Base-by-base conservation (phyloP, 208 protist species). In the Crithidia thermophila region DNA sequence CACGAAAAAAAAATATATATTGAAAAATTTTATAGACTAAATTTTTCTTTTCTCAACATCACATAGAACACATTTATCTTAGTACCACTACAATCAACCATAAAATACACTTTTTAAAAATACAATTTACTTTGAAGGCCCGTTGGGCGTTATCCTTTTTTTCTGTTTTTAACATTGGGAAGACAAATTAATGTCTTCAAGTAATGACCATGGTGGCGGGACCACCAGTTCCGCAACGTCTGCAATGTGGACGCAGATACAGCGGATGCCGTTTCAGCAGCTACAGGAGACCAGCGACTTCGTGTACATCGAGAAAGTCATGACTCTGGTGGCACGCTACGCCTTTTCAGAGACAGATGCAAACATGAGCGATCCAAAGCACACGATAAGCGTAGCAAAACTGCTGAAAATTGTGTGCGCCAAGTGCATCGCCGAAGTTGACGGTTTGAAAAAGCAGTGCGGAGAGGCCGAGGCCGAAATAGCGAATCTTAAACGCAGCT, bases 231-330 rank as follows among this genome's bases (percentile, higher is more conserved):
- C 61, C 13, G 67, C 71, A 6, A 25, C 47, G 4, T 64, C 49
- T n/a, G 53, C 63, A 18, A 91, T 91, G 85, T 91, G 85, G 85
- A 31, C 68, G 42, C 85, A 91, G 60, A 87, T 91, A 25, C 69
- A 62, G 30, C 71, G 85, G 2, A 91, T 96, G 61, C 91, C 91
- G 1, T 78, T 94, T 67, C 73, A 86, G 58, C 81, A 91, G 36
- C 70, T 91, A 51, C 68, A 90, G 34, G 79, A 78, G 27, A 77
- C 77, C 16, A 45, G 65, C 16, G 60, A 86, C 18, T 84, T 84
- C 69, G 58, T 77, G 9, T 85, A 85, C 62, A 72, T 94, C 27
- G 68, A 83, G 23, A 85, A 88, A 50, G 87, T 89, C 21, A 77
- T 91, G 69, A 67, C 74, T 18, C 72, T 85, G 16, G 75, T 80